phyloP scores from a whole-genome alignment of 2,329 filamentous ascomycete genomes.

The Penicillium sp. region DNA sequence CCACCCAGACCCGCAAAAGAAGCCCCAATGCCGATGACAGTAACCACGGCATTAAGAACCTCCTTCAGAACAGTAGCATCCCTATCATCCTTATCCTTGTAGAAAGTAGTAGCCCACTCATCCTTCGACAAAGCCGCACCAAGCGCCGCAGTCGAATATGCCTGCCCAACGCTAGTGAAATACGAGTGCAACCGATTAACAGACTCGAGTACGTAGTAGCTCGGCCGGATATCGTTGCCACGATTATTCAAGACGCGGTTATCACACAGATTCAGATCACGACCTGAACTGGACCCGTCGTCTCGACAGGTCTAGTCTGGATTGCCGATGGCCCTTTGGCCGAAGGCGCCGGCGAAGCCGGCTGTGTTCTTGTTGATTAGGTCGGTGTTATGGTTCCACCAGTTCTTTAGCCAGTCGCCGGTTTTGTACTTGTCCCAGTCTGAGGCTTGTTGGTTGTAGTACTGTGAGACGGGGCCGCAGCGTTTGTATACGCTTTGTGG shows the following conservation, averaged over 20 bases:
- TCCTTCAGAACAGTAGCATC: conserved; percentile 16
- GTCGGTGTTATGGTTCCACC: conserved; percentile 20
- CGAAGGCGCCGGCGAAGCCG: conserved; percentile 24
- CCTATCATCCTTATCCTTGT: conserved; percentile 22
- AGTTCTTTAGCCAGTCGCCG: conserved; percentile 20
- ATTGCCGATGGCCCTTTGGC: conserved; percentile 24
- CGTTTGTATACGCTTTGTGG: conserved; percentile 7
- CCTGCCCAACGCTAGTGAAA: conserved; percentile 18
- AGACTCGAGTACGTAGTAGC: conserved; percentile 22
- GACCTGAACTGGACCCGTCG: conserved; percentile 19
- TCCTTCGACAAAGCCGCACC: conserved; percentile 21
- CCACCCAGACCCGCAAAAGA: conserved; percentile 15
- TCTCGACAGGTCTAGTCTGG: conserved; percentile 23
- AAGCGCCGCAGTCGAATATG: conserved; percentile 19
- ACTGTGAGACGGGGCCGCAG: conserved; percentile 21
- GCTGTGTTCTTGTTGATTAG: conserved; percentile 9
- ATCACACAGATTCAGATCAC: conserved; percentile 21
- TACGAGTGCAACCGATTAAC: conserved; percentile 22
- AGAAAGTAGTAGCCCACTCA: conserved; percentile 21
- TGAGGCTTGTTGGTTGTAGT: conserved; percentile 17
- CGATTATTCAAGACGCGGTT: conserved; percentile 20
- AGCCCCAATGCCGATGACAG: conserved; percentile 21
- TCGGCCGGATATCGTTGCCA: conserved; percentile 14
- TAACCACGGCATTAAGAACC: conserved; percentile 9
- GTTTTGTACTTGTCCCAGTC: conserved; percentile 21